Evolutionary conservation across 495 filamentous ascomycete species (phyloP), one percentile per base, ranked within the genome.

Genomic region (Penicillium turbatum): DNA sequence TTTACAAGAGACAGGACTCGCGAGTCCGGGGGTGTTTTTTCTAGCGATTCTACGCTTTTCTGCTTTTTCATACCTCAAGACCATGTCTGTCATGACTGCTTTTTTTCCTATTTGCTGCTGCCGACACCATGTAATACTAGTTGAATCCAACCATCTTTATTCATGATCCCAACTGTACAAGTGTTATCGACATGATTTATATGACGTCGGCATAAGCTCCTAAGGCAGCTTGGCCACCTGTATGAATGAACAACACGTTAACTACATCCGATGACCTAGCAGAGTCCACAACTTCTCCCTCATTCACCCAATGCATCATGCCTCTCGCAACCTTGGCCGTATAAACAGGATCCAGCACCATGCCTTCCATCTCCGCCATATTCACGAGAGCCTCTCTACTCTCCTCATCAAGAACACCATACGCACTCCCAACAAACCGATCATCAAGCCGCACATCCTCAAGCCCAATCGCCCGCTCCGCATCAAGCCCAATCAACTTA

Each of bases 181-280:
- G n/a, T 26, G 17, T 35, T 27, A 3, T 34, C 10, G 7, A 9
- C 13, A 37, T 37, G n/a, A 32, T 17, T 55, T 26, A 63, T 16
- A 46, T 38, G 37, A 62, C 27, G 51, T 70, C 64, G 3, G 59
- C 63, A 49, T 74, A 73, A 26, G 72, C 72, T 11, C 65, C 55
- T 12, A 73, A 16, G 0, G 69, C 66, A 42, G 69, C 58, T 53
- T 73, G 72, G n/a, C 72, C 72, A 7, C 72, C 72, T 0, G 72
- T 74, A 55, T 74, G 72, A 36, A 74, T 69, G 35, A 74, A 73
- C 24, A 74, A 51, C 17, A 60, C 66, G 65, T 74, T 73, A 1
- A 69, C 59, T 19, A 58, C 34, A 15, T 58, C 45, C 51, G 53
- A 40, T 0, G 42, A n/a, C 24, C 30, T 34, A 6, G 34, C 39